Evolutionary conservation across 176 grass and related monocot species (phyloP).

Genomic region (Raddia guianensis): DNA sequence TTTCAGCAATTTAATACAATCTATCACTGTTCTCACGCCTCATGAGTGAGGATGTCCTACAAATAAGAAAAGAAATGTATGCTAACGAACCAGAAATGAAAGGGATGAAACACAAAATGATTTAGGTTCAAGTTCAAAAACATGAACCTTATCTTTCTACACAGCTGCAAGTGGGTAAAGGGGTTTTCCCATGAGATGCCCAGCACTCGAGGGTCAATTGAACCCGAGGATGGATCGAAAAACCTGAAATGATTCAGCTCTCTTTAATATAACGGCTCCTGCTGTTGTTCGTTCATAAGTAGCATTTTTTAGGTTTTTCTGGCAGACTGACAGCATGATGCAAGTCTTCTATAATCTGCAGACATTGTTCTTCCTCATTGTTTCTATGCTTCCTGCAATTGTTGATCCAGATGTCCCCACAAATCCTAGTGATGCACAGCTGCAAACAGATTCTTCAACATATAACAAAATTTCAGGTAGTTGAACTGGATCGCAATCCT

Average conservation of each 20-base stretch:
- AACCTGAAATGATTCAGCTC: background rate
- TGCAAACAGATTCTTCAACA: constrained; percentile 82
- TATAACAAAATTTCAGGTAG: constrained; percentile 83
- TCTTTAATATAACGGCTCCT: constrained; percentile 10
- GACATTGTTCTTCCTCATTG: constrained; percentile 75
- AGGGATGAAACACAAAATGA: constrained; percentile 21
- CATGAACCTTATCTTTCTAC: constrained; percentile 21
- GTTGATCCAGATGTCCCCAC: constrained; percentile 93
- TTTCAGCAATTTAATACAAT: background rate
- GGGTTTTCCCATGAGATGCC: constrained; percentile 19
- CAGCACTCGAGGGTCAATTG: background rate
- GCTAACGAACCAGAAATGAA: background rate
- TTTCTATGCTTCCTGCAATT: constrained; percentile 78
- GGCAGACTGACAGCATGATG: background rate
- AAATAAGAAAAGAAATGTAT: background rate
- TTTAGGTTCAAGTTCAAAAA: constrained; percentile 6
- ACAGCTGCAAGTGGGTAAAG: background rate
- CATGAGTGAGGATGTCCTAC: background rate
- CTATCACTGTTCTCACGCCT: background rate
- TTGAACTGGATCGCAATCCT: constrained; percentile 55
- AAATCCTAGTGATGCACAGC: constrained; percentile 94
- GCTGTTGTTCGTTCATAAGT: background rate
- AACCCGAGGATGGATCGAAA: background rate
- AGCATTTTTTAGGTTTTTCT: background rate
- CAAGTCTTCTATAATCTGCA: constrained; percentile 57